Percentiles rank a stretch among this genome's conserved stretches.
Conservation (phyloP, 2,329 filamentous ascomycete species). For the Colletotrichum gloeosporioides region DNA sequence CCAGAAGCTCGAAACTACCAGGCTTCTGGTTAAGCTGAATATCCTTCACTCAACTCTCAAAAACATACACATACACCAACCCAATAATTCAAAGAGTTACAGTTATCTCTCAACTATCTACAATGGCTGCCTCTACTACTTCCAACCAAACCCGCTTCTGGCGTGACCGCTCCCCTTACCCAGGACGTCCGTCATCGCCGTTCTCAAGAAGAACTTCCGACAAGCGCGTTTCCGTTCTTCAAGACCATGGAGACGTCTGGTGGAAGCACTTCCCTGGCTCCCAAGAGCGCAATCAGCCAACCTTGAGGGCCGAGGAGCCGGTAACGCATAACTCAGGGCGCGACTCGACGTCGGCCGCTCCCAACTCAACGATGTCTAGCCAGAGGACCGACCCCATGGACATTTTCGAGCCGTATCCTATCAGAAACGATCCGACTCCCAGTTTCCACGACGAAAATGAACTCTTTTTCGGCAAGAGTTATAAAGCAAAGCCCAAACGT, state of each 20-base stretch:
- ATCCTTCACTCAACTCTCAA: neutral
- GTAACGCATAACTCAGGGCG: neutral
- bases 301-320: neutral
- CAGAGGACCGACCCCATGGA: neutral
- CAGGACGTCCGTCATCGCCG: neutral
- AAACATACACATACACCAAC: neutral
- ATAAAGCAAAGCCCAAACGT: neutral
- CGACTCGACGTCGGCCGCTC: neutral
- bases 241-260: neutral
- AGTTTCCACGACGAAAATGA: neutral
- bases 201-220: neutral
- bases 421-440: neutral
- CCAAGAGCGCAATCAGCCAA: neutral
- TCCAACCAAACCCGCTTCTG: neutral
- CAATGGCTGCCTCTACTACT: neutral
- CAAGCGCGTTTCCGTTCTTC: neutral
- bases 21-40: neutral
- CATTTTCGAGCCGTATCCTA: neutral
- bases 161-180: neutral
- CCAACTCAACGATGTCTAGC: neutral
- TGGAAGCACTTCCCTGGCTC: neutral
- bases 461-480: neutral
- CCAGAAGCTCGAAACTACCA: neutral
- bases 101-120: neutral
- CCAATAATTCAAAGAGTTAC: neutral